A percentile compares a stretch with the other conserved stretches of the same genome.
Evolutionary conservation across 2,329 filamentous ascomycete species (phyloP).

Genomic region (Fusarium tjaetaba): DNA sequence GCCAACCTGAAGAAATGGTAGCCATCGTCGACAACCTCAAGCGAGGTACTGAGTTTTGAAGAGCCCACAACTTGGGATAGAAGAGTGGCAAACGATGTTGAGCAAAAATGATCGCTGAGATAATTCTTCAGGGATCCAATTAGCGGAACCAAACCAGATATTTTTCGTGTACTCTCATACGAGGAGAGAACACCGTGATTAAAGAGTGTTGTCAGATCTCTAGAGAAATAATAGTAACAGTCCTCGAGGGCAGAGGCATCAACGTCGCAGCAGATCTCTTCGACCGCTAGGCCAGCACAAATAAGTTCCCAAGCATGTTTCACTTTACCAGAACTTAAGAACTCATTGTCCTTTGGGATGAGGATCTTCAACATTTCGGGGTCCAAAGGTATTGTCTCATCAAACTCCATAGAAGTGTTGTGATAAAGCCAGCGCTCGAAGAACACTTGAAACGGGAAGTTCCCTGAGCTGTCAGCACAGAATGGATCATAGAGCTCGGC

Average conservation of each 20-base stretch:
- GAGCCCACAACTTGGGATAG: background rate
- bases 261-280: background rate
- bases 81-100: background rate
- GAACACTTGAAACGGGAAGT: background rate
- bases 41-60: background rate
- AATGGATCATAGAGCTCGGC: background rate
- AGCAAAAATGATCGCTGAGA: background rate
- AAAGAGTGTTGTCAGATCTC: background rate
- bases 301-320: background rate
- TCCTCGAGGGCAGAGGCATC: rapidly evolving
- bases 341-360: background rate
- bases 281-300: background rate
- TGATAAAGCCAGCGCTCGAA: background rate
- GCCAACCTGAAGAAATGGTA: background rate
- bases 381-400: background rate
- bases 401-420: rapidly evolving
- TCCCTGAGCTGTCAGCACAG: rapidly evolving
- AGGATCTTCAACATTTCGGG: background rate
- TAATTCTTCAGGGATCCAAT: background rate
- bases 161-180: background rate
- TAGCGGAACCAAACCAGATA: rapidly evolving
- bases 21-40: background rate
- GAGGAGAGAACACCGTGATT: background rate
- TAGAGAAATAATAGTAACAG: background rate
- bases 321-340: rapidly evolving